Percentiles rank a stretch among this genome's conserved stretches.
Conservation (phyloP, 768 basidiomycete genomes). For the Stropharia rugosoannulata region DNA sequence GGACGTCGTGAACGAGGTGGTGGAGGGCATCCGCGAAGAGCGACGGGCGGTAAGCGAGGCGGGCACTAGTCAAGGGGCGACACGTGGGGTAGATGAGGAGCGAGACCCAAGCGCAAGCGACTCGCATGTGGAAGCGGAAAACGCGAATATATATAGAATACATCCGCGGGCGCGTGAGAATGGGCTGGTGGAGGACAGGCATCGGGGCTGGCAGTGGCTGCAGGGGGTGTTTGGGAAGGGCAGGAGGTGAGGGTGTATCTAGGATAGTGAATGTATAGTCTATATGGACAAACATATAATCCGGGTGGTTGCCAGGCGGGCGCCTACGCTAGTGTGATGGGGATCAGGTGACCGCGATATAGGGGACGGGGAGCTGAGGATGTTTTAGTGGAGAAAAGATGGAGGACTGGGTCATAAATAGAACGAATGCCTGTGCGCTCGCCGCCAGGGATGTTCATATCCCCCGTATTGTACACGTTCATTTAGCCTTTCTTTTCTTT, state of each 20-base stretch:
- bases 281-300: not conserved
- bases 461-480: constrained; percentile 15
- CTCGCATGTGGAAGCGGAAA: not conserved
- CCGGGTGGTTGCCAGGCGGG: too few relatives aligned
- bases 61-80: not conserved
- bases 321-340: not conserved
- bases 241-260: constrained; percentile 10
- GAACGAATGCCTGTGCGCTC: constrained; percentile 3
- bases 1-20: constrained; percentile 28
- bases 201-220: constrained; percentile 29
- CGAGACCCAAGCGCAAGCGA: constrained; percentile 9
- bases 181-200: too few relatives aligned
- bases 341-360: constrained; percentile 3
- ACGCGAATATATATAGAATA: not conserved
- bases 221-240: constrained; percentile 15
- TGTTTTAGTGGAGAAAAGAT: not conserved
- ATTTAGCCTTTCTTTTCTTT: constrained; percentile 10
- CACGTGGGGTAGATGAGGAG: constrained; percentile 2
- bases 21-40: constrained; percentile 22
- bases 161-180: not conserved
- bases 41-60: constrained; percentile 57
- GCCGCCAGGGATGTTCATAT: constrained; percentile 16
- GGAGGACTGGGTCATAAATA: constrained; percentile 9
- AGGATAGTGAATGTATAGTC: not conserved
- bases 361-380: too few relatives aligned